phyloP scores from a whole-genome alignment of 495 filamentous ascomycete genomes.

The Trichocladium antarcticum region DNA sequence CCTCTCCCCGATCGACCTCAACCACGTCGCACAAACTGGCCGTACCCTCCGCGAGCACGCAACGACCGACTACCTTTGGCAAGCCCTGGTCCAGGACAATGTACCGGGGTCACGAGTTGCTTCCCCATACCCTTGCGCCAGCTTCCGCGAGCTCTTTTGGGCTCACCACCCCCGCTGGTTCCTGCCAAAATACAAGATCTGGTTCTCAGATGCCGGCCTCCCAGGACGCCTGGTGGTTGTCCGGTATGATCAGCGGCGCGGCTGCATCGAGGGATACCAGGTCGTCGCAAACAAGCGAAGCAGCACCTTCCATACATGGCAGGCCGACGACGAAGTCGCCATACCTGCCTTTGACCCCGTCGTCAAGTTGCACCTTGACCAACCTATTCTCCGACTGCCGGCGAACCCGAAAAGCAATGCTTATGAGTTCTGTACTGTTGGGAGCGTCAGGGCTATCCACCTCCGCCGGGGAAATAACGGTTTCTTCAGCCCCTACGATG shows the following conservation, averaged over 20 bases:
- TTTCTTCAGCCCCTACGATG: neutral
- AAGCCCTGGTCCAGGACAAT: conserved; percentile 48
- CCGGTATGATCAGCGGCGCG: conserved; percentile 58
- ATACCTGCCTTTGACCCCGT: conserved; percentile 63
- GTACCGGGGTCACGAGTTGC: conserved; percentile 46
- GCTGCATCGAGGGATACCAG: conserved; percentile 73
- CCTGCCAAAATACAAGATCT: conserved; percentile 64
- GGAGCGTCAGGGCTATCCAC: neutral
- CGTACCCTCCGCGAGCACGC: conserved; percentile 41
- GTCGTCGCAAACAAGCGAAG: conserved; percentile 50
- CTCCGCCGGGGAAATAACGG: neutral
- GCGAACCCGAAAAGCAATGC: neutral
- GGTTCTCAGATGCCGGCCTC: conserved; percentile 67
- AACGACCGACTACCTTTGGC: conserved; percentile 52
- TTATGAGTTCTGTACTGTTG: neutral
- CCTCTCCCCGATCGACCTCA: conserved; percentile 48
- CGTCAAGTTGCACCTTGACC: conserved; percentile 58
- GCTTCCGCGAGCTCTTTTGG: conserved; percentile 57
- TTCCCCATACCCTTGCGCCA: conserved; percentile 44
- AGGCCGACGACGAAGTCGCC: conserved; percentile 42
- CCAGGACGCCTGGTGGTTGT: conserved; percentile 60
- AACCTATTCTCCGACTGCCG: conserved; percentile 52
- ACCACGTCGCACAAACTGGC: conserved; percentile 44
- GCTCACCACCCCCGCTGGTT: conserved; percentile 79
- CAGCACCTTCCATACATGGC: conserved; percentile 49